These are phyloP conservation scores for Canavalia gladiata DNA, from an alignment of 306 rosid genomes.

Conservation along the genomic window DNA sequence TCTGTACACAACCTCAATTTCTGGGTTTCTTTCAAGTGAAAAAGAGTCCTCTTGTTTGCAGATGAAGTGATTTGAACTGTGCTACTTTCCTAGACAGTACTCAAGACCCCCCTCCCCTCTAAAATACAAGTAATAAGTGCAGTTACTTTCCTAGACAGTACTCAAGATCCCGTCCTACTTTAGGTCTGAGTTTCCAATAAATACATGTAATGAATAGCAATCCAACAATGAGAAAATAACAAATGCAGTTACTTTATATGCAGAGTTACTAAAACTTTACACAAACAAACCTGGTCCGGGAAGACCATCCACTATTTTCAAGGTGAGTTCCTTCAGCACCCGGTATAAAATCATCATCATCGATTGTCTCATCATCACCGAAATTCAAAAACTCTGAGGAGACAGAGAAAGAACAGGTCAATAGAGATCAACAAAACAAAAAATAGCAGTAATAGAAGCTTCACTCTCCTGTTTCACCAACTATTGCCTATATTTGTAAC, in stretches of 20 bases:
- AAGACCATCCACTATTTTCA: slow-evolving; percentile 99
- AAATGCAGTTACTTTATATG: slow-evolving; percentile 22
- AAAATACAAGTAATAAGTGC: neutral
- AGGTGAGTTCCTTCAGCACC: slow-evolving; percentile 71
- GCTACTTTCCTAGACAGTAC: neutral
- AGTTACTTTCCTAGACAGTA: neutral
- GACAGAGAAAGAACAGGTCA: slow-evolving; percentile 13
- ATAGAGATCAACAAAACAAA: slow-evolving; percentile 38
- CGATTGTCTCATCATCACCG: slow-evolving; percentile 84
- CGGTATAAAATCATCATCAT: slow-evolving; percentile 62
- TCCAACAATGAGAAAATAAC: neutral
- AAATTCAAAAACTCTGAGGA: slow-evolving; percentile 86
- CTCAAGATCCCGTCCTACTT: neutral
- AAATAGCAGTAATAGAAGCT: slow-evolving; percentile 23
- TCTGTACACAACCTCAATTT: slow-evolving; percentile 1
- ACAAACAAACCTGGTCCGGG: slow-evolving; percentile 87
- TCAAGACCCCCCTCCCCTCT: neutral
- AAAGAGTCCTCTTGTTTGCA: neutral
- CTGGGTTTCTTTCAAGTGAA: neutral
- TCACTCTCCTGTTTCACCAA: neutral
- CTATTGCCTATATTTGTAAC: neutral
- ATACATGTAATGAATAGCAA: slow-evolving; percentile 16
- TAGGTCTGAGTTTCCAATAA: slow-evolving; percentile 10
- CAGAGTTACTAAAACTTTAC: slow-evolving; percentile 31
- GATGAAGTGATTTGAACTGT: neutral